Base-by-base conservation (phyloP, 768 basidiomycete species). In the Boletellus ananas region DNA sequence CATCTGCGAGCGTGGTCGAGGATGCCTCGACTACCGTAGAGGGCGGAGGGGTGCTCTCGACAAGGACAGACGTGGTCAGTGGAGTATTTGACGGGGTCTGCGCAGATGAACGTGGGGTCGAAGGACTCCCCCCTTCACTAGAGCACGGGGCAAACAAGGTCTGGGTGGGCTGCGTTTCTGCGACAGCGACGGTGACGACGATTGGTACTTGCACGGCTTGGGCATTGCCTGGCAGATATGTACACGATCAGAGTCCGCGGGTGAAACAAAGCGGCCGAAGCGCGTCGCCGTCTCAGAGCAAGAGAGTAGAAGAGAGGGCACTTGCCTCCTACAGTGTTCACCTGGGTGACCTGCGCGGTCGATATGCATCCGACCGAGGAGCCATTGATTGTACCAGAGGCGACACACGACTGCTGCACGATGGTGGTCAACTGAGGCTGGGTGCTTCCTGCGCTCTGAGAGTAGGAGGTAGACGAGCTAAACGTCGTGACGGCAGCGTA, bases 71-170 rank as follows among this genome's bases (percentile, higher is more conserved):
- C 4, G 68, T 62, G 4, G 60, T 52, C 14, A 59, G 23, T 4
- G 58, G 43, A 33, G 50, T 44, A 25, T 50, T 21, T 34, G 56
- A 18, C 35, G 56, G n/a, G 40, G 51, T 10, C 39, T 49, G 31
- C 27, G 33, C 20, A 36, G 50, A 14, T 8, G 59, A 21, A 52
- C 52, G 50, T 3, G 47, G 6, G 12, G 57, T 2, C 42, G 62
- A 36, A 8, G 57, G 50, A 9, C 38, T 53, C 31, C 16, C 45
- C 38, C 54, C 59, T 16, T 34, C 36, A 9, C 59, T 57, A 35
- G 70, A 64, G 31, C 73, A 74, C 16, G 75, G 55, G 7, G 71
- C 72, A 50, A 71, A 79, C 34, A 79, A 58, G 7, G 79, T 80
- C 31, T 64, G 54, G 4, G 68, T 67, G 8, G 67, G 63, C 8